Evolutionary conservation across 345 rosid genomes (phyloP).

Genomic region (Firmiana major): DNA sequence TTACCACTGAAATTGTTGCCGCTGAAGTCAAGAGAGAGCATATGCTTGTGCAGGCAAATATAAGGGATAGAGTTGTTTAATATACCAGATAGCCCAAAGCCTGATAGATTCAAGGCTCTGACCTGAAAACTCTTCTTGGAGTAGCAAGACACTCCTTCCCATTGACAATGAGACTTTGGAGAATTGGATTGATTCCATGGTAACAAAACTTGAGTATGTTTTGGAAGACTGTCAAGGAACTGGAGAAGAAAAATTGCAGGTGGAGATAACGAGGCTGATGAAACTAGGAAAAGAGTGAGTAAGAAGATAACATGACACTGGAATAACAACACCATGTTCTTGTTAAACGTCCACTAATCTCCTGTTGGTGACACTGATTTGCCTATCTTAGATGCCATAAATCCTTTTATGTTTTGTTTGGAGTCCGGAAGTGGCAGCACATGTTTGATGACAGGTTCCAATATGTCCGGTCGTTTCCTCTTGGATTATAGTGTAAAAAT

Average conservation of each 20-base stretch:
- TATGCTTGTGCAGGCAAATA: constrained; percentile 29
- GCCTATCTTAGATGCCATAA: not conserved
- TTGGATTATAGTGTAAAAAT: not conserved
- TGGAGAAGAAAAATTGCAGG: constrained; percentile 30
- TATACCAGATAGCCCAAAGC: constrained; percentile 30
- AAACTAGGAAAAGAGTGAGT: not conserved
- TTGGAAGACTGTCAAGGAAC: constrained; percentile 31
- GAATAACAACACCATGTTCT: constrained; percentile 16
- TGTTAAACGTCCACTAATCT: not conserved
- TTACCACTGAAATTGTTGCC: constrained; percentile 36
- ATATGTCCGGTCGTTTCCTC: not conserved
- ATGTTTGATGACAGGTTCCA: constrained; percentile 1
- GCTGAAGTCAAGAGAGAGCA: constrained; percentile 36
- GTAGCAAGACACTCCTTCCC: constrained; percentile 36
- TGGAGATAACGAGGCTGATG: constrained; percentile 20
- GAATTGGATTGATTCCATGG: constrained; percentile 33
- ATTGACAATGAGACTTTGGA: constrained; percentile 27
- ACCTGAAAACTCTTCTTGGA: constrained; percentile 21
- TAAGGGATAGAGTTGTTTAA: constrained; percentile 26
- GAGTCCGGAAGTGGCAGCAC: not conserved
- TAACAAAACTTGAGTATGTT: constrained; percentile 23
- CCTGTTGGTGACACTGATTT: not conserved
- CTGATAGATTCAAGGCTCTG: constrained; percentile 36
- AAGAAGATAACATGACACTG: constrained; percentile 15
- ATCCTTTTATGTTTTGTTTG: not conserved